A percentile compares a stretch with the other conserved stretches of the same genome.
Conservation (phyloP, 345 rosid genomes). For the Ceriops zippeliana region DNA sequence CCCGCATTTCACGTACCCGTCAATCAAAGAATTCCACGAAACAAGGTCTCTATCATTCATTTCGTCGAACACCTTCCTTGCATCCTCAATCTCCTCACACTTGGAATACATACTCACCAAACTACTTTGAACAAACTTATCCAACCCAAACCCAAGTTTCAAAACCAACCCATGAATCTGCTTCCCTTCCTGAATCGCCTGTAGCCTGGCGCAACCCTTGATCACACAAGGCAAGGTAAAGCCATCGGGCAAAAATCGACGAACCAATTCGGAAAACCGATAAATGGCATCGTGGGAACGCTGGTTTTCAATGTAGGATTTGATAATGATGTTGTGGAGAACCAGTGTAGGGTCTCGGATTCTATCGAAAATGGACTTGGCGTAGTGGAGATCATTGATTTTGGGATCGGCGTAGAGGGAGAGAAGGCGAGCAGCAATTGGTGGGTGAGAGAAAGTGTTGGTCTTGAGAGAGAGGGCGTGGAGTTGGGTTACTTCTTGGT, state of each 20-base stretch:
- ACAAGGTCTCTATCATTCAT: conserved; percentile 42
- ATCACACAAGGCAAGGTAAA: conserved; percentile 52
- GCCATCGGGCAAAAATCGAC: conserved; percentile 34
- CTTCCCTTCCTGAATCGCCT: conserved; percentile 46
- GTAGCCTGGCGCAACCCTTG: conserved; percentile 48
- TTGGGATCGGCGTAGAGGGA: conserved; percentile 37
- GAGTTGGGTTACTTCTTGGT: conserved; percentile 36
- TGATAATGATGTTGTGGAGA: conserved; percentile 46
- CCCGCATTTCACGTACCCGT: conserved; percentile 46
- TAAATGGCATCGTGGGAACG: conserved; percentile 41
- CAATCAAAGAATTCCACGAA: conserved; percentile 45
- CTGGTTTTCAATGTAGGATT: conserved; percentile 41
- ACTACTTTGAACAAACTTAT: conserved; percentile 56
- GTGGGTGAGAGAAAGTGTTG: conserved; percentile 29
- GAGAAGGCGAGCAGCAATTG: conserved; percentile 42
- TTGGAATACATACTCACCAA: conserved; percentile 48
- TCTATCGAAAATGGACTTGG: conserved; percentile 44
- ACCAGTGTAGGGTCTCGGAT: conserved; percentile 28
- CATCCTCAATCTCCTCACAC: conserved; percentile 37
- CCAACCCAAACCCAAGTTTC: conserved; percentile 43
- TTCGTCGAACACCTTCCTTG: conserved; percentile 41
- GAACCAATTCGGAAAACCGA: conserved; percentile 32
- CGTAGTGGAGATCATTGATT: conserved; percentile 37
- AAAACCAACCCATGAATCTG: conserved; percentile 53
- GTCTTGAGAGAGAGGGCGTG: conserved; percentile 48